Base-by-base conservation (phyloP, 768 basidiomycete genomes). In the Podaxis rugospora region DNA sequence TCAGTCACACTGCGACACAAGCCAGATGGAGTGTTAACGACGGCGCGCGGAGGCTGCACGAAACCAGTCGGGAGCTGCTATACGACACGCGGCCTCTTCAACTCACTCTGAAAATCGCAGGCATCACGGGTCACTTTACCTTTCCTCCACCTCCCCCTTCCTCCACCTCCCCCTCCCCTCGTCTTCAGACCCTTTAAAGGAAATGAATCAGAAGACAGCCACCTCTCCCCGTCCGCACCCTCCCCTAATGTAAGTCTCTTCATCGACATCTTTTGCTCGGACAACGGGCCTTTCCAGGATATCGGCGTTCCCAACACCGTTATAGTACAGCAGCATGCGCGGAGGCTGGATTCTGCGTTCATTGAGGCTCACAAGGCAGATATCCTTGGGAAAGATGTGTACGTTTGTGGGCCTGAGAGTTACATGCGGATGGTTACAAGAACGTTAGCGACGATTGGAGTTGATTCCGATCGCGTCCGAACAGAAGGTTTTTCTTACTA, bases 1-100 rank as follows among this genome's bases (percentile, higher is more conserved):
- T 69, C 77, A 14, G 63, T 86, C 13, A 88, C 87, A 21, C 81
- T 88, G 74, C 77, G 83, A 36, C 72, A 79, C 64, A 83, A 84
- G 66, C 71, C 72, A 0, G 78, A 77, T 0, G 87, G 86, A 1
- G 70, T 75, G 0, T 76, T 86, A 16, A 87, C 86, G 0, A 80
- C 81, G 0, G 74, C 80, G 78, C 78, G 3, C 71, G 71, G 37
- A 78, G 77, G 62, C 64, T 86, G 6, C 63, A 55, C 9, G 69
- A 78, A 56, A 51, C 71, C 42, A 75, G 73, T 28, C 78, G 77
- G 1, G 80, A 80, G 49, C 62, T 77, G 5, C 64, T 85, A 40
- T 66, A 66, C 11, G 79, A 85, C 64, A 50, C 73, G 13, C 66
- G 72, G 2, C 68, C 70, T 4, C 66, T 85, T 44, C 68, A 68